Conservation (phyloP, 495 filamentous ascomycete species). For the Cercophora sp. region DNA sequence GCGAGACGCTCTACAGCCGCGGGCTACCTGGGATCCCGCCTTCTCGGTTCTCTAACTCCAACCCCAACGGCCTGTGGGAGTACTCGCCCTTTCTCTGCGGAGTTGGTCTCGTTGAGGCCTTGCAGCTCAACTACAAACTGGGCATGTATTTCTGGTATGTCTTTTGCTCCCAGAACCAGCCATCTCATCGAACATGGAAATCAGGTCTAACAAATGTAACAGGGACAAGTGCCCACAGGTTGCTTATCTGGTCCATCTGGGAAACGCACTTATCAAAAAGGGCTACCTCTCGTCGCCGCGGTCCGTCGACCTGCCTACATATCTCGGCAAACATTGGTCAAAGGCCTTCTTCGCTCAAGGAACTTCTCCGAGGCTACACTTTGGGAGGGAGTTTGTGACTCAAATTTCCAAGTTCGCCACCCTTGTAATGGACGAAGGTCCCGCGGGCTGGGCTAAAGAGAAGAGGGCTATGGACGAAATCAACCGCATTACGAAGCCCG, state of each 20-base stretch:
- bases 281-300: background rate
- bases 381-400: too few relatives aligned
- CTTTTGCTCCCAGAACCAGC: too few relatives aligned
- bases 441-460: background rate
- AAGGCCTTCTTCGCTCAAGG: too few relatives aligned
- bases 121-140: conserved; percentile 31
- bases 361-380: too few relatives aligned
- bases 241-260: too few relatives aligned
- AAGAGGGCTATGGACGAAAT: background rate
- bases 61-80: conserved; percentile 46
- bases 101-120: conserved; percentile 38
- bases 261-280: too few relatives aligned
- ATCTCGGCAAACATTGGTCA: conserved; percentile 23
- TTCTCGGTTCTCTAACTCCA: conserved; percentile 39
- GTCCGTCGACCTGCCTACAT: background rate
- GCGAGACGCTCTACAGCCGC: conserved; percentile 38
- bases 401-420: too few relatives aligned
- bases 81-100: conserved; percentile 51
- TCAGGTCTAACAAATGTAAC: conserved; percentile 32
- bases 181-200: too few relatives aligned
- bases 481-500: too few relatives aligned
- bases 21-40: conserved; percentile 34
- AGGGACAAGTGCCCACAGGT: conserved; percentile 18
- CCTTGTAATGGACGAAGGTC: too few relatives aligned
- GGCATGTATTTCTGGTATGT: conserved; percentile 36